Conservation (phyloP, 2,329 filamentous ascomycete genomes). For the Phialocephala sp. region DNA sequence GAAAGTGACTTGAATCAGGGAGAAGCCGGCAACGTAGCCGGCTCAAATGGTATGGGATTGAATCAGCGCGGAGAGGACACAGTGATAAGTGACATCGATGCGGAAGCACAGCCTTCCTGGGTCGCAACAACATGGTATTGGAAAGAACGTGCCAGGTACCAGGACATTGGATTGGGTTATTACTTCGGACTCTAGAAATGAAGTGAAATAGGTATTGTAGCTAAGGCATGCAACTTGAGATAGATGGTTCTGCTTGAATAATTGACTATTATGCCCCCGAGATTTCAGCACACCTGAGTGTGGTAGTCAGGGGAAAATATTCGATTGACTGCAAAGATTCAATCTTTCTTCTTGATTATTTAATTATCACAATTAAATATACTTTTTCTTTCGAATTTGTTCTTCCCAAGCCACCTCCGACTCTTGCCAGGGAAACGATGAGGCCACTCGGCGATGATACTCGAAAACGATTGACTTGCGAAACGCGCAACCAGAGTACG, state of each 20-base stretch:
- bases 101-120: too few relatives aligned
- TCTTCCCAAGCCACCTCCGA: too few relatives aligned
- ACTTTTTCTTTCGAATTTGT: too few relatives aligned
- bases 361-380: too few relatives aligned
- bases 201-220: neutral
- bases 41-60: too few relatives aligned
- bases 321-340: neutral
- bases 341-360: too few relatives aligned
- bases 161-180: neutral
- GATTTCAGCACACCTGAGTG: too few relatives aligned
- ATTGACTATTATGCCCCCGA: too few relatives aligned
- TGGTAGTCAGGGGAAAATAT: neutral
- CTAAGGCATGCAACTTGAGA: neutral
- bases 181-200: neutral
- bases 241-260: neutral
- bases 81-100: too few relatives aligned
- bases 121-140: neutral
- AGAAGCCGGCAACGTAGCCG: neutral
- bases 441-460: constrained; percentile 1
- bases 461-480: neutral
- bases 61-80: too few relatives aligned
- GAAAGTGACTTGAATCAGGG: neutral
- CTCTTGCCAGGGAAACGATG: neutral
- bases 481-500: neutral
- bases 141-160: neutral